These are phyloP conservation scores for Calonectria pauciramosa DNA, from an alignment of 2,329 filamentous ascomycete genomes.

Conservation along the genomic window DNA sequence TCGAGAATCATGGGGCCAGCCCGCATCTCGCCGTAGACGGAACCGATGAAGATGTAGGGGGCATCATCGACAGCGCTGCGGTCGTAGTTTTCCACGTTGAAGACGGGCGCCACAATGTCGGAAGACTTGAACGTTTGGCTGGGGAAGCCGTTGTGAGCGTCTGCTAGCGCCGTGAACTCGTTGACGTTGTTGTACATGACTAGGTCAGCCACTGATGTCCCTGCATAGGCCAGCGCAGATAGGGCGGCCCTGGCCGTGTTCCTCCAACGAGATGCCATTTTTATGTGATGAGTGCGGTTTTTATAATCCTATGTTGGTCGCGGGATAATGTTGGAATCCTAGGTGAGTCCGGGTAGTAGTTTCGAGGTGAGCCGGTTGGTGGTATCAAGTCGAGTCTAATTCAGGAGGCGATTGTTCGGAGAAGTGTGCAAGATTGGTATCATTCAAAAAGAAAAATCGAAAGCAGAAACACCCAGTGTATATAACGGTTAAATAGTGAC, in stretches of 20 bases:
- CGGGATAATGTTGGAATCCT: not conserved
- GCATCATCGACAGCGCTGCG: conserved; percentile 43
- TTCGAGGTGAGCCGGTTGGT: not conserved
- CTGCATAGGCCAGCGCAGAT: conserved; percentile 15
- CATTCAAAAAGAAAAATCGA: not conserved
- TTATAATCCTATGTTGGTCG: not conserved
- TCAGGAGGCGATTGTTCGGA: conserved; percentile 4
- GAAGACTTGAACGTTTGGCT: conserved; percentile 51
- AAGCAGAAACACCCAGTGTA: conserved; percentile 4
- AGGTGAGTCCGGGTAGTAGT: not conserved
- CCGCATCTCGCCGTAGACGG: conserved; percentile 38
- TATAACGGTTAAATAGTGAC: conserved; percentile 9
- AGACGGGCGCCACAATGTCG: conserved; percentile 49
- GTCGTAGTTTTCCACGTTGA: conserved; percentile 52
- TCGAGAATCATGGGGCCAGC: conserved; percentile 53
- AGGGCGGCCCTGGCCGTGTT: conserved; percentile 18
- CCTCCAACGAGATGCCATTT: conserved; percentile 27
- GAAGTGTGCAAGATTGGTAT: not conserved
- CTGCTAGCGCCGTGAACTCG: conserved; percentile 45
- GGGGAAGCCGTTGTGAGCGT: conserved; percentile 45
- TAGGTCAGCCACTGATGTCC: conserved; percentile 43
- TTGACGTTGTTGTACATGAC: conserved; percentile 42
- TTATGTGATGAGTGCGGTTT: not conserved
- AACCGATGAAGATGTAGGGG: conserved; percentile 51
- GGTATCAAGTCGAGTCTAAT: not conserved